phyloP scores from a whole-genome alignment of 495 filamentous ascomycete genomes.

The Cairneyella variabilis region DNA sequence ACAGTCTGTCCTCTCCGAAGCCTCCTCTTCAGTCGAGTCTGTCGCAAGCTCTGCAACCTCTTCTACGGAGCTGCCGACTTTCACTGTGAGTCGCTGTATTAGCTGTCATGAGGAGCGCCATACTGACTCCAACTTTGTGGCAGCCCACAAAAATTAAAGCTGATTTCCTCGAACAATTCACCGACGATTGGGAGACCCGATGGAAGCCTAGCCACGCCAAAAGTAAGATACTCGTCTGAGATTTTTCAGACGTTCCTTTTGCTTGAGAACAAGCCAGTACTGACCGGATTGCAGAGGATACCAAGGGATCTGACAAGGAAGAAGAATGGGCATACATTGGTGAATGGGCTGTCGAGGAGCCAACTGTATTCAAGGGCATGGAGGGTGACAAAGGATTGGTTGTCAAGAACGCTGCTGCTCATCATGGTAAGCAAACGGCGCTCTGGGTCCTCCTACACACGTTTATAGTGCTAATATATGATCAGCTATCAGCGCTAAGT shows the following conservation, averaged over 20 bases:
- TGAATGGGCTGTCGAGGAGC: slow-evolving; percentile 96
- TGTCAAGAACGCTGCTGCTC: slow-evolving; percentile 92
- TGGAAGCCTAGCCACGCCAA: slow-evolving; percentile 96
- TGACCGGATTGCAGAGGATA: no score
- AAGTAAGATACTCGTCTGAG: no score
- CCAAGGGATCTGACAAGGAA: slow-evolving; percentile 60
- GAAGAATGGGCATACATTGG: slow-evolving; percentile 99
- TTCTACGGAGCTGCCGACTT: slow-evolving; percentile 66
- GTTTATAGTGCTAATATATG: no score
- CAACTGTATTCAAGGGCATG: slow-evolving; percentile 85
- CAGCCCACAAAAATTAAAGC: slow-evolving; percentile 86
- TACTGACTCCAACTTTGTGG: slow-evolving; percentile 14
- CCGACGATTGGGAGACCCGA: slow-evolving; percentile 83
- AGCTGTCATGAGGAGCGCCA: no score
- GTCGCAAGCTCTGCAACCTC: slow-evolving; percentile 50
- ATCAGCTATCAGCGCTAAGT: slow-evolving; percentile 99
- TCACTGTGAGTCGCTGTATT: slow-evolving; percentile 65
- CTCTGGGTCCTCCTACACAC: no score
- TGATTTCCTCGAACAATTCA: slow-evolving; percentile 98
- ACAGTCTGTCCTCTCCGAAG: slow-evolving; percentile 51
- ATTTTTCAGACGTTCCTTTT: no score
- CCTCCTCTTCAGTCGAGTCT: slow-evolving; percentile 33
- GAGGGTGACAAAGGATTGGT: slow-evolving; percentile 96
- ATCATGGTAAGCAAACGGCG: no score
- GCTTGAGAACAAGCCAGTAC: no score